Conservation (phyloP, 1,284 basidiomycete genomes). For the Ceratobasidium sp. region DNA sequence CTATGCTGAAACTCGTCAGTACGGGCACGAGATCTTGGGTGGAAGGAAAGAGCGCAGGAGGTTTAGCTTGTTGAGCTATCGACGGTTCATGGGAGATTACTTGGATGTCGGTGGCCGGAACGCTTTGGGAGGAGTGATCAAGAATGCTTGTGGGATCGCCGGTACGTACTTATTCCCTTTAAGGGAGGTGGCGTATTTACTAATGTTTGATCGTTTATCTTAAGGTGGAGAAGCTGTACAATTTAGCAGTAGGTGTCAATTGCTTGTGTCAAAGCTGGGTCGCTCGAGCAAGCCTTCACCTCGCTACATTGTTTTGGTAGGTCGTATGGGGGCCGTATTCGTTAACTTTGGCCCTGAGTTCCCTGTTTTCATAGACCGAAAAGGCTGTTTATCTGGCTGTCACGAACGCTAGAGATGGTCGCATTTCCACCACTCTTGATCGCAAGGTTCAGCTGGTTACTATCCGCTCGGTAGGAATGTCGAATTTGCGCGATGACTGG, state of each 20-base stretch:
- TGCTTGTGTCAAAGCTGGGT: conserved; percentile 87
- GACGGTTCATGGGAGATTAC: conserved; percentile 97
- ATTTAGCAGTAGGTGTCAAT: conserved; percentile 87
- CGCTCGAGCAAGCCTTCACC: conserved; percentile 94
- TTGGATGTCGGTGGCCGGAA: conserved; percentile 88
- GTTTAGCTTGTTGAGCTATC: conserved; percentile 93
- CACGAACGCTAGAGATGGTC: conserved; percentile 73
- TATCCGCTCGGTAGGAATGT: conserved; percentile 87
- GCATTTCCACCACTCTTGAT: conserved; percentile 73
- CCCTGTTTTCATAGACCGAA: conserved; percentile 69
- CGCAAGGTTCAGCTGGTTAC: conserved; percentile 90
- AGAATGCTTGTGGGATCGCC: conserved; percentile 77
- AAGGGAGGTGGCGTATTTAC: neutral
- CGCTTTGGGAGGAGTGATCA: conserved; percentile 82
- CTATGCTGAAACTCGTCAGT: conserved; percentile 90
- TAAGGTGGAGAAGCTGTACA: conserved; percentile 73
- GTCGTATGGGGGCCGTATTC: conserved; percentile 52
- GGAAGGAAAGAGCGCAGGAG: conserved; percentile 93
- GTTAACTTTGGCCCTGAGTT: neutral
- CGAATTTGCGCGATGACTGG: conserved; percentile 95
- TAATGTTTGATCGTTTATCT: conserved; percentile 45
- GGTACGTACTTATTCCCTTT: conserved; percentile 65
- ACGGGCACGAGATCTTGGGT: conserved; percentile 92
- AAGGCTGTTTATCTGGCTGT: conserved; percentile 90
- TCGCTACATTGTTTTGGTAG: conserved; percentile 88